Conservation (phyloP, 2,329 filamentous ascomycete species). For the Penicillium occitanis region DNA sequence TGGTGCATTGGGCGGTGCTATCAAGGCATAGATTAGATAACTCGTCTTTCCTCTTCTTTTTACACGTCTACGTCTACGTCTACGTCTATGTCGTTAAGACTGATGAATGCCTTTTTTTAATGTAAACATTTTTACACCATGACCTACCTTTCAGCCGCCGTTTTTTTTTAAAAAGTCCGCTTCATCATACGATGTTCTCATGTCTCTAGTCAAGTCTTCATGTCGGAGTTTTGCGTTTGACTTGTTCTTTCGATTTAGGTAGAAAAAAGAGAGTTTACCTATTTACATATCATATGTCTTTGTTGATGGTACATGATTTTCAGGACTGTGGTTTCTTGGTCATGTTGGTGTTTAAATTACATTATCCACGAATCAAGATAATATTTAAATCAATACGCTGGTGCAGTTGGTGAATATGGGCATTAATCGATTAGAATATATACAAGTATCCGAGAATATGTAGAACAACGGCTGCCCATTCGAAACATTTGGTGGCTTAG, state of each 20-base stretch:
- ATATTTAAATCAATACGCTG: no score
- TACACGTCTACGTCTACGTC: background rate
- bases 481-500: no score
- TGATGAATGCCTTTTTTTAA: constrained; percentile 18
- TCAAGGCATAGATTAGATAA: constrained; percentile 45
- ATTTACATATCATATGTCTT: background rate
- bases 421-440: no score
- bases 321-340: no score
- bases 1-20: constrained; percentile 52
- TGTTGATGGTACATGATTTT: no score
- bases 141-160: background rate
- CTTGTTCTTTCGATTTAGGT: background rate
- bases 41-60: constrained; percentile 3
- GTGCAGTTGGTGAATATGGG: no score
- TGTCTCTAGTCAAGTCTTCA: background rate
- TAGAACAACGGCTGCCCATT: no score
- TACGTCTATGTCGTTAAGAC: constrained; percentile 1
- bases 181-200: background rate
- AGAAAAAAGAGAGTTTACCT: background rate
- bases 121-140: constrained; percentile 7
- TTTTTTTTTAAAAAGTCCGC: constrained; percentile 11
- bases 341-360: no score
- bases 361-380: no score
- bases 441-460: no score
- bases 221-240: constrained; percentile 12